Conservation (phyloP, 73 alveolate species). For the Tetrahymena malaccensis region DNA sequence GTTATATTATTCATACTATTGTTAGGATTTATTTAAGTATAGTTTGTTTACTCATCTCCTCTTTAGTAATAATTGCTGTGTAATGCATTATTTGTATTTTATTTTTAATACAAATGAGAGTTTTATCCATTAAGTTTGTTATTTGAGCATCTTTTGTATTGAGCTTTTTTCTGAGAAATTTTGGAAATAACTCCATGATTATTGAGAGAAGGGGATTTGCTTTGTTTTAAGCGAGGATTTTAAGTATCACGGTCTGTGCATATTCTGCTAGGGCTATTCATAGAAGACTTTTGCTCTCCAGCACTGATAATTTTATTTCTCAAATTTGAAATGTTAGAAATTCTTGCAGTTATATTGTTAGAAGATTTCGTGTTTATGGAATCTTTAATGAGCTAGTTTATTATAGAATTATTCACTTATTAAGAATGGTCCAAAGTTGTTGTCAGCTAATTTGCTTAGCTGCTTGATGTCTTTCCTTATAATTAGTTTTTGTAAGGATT, state of each 20-base stretch:
- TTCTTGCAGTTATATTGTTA: neutral
- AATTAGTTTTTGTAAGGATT: neutral
- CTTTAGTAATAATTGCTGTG: neutral
- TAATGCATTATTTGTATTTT: neutral
- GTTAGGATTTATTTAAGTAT: neutral
- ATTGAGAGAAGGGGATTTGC: neutral
- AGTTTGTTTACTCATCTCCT: neutral
- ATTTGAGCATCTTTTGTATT: neutral
- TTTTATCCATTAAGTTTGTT: neutral
- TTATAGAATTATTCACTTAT: neutral
- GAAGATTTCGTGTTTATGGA: neutral
- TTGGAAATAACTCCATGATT: neutral
- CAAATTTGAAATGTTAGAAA: neutral
- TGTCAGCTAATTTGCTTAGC: neutral
- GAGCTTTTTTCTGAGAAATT: neutral
- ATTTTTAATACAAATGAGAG: neutral
- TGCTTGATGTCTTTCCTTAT: neutral
- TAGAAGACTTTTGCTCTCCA: neutral
- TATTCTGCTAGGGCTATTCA: neutral
- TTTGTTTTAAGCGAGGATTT: neutral
- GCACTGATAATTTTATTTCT: neutral
- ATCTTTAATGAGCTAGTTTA: neutral
- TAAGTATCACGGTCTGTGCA: neutral
- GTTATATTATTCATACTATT: neutral
- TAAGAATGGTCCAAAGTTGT: neutral